phyloP scores from a whole-genome alignment of 495 filamentous ascomycete genomes.

The Penicillium turbatum region DNA sequence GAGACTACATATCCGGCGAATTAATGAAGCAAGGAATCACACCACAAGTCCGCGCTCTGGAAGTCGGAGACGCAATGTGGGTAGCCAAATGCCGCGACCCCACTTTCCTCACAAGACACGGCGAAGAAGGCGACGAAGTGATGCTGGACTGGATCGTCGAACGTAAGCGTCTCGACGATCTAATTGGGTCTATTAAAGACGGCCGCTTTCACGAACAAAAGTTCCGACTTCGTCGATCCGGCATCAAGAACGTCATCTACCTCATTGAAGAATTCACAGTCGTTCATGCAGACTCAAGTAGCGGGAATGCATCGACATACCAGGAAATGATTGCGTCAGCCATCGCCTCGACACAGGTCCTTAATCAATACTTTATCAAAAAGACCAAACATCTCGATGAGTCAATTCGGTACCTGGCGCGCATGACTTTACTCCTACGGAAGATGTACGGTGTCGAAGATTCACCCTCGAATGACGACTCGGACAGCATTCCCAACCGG shows the following conservation, averaged over 20 bases:
- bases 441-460: conserved; percentile 56
- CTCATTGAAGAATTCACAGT: conserved; percentile 71
- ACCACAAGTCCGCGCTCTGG: conserved; percentile 61
- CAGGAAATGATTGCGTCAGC: conserved; percentile 65
- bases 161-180: conserved; percentile 77
- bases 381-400: conserved; percentile 73
- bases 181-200: conserved; percentile 75
- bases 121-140: conserved; percentile 66
- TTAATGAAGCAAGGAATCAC: conserved; percentile 62
- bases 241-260: conserved; percentile 72
- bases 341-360: conserved; percentile 75
- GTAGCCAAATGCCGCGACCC: conserved; percentile 66
- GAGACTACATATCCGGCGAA: conserved; percentile 73
- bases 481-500: conserved; percentile 5
- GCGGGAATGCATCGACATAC: conserved; percentile 45
- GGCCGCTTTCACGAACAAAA: conserved; percentile 85
- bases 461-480: conserved; percentile 6
- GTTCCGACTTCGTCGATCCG: conserved; percentile 67
- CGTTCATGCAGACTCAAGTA: conserved; percentile 33
- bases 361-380: conserved; percentile 80
- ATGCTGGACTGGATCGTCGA: conserved; percentile 81
- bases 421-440: conserved; percentile 68
- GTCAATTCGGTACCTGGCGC: conserved; percentile 70
- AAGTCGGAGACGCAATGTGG: conserved; percentile 77
- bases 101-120: conserved; percentile 48